A percentile compares a stretch with the other conserved stretches of the same genome.
Evolutionary conservation across 2,329 filamentous ascomycete species (phyloP).

Genomic region (Amauroascus niger): DNA sequence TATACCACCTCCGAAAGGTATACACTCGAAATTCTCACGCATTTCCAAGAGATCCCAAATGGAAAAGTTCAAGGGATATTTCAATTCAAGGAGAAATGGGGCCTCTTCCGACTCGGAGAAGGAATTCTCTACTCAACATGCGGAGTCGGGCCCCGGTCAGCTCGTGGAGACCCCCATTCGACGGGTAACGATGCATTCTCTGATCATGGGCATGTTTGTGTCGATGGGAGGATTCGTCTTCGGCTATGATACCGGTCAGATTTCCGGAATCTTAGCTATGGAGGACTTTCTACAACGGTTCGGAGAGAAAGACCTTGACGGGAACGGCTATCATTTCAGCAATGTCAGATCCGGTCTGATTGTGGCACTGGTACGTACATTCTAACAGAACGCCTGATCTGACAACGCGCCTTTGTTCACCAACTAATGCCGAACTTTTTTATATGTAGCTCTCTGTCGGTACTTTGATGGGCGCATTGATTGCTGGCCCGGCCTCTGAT

Average conservation of each 20-base stretch:
- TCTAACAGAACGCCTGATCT: conserved; percentile 7
- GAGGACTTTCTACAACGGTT: conserved; percentile 38
- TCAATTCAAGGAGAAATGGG: background rate
- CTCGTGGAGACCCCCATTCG: conserved; percentile 36
- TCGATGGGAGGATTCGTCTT: conserved; percentile 43
- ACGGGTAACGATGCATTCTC: conserved; percentile 36
- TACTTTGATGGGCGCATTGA: conserved; percentile 32
- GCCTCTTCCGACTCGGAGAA: conserved; percentile 1
- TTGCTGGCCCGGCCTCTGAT: conserved; percentile 39
- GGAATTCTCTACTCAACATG: conserved; percentile 4
- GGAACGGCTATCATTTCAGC: conserved; percentile 32
- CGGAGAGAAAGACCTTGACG: conserved; percentile 26
- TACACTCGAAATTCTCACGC: background rate
- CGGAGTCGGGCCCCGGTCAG: conserved; percentile 9
- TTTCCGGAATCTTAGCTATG: conserved; percentile 40
- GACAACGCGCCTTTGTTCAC: background rate
- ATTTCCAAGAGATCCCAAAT: background rate
- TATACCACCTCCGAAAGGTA: background rate
- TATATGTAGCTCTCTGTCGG: conserved; percentile 34
- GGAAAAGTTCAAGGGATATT: conserved; percentile 8
- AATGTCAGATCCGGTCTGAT: conserved; percentile 39
- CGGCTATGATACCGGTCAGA: conserved; percentile 36
- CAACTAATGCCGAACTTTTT: background rate
- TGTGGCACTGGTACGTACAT: conserved; percentile 34
- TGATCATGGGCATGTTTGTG: conserved; percentile 37